Base-by-base conservation (phyloP, 2,329 filamentous ascomycete species). In the Neoscytalidium dimidiatum region DNA sequence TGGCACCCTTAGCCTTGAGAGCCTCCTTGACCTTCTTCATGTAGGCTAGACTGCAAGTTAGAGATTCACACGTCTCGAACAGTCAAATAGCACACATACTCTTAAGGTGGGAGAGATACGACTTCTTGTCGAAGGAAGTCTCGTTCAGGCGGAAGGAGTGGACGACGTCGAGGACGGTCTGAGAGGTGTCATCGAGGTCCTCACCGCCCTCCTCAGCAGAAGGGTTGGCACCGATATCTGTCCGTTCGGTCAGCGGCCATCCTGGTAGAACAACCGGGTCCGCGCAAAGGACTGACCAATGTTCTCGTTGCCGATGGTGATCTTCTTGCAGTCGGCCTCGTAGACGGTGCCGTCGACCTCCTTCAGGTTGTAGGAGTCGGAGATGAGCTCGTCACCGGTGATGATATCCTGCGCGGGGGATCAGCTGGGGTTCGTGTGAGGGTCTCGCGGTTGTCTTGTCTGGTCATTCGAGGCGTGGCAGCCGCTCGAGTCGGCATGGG, bases 311-410 rank as follows among this genome's bases (percentile, higher is more conserved):
- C 88, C 92, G 80, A 94, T 85, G 67, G 87, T 88, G 83, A 97
- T 93, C 88, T 94, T 96, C 78, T 86, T 84, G 83, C 94, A 97
- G 83, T 99, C 90, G 77, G 90, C 90, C 85, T 98, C 94, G 84
- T 91, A 98, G 74, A 91, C 88, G 72, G 91, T 84, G 71, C 87
- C 88, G 79, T 94, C 91, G 69, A 94, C 78, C 79, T 90, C 85
- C 84, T 92, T 92, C 78, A 96, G 81, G 73, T 93, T 85, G 84
- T 90, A 97, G 72, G 91, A 95, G 84, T 98, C 94, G 76, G 95
- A 96, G 88, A 98, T 89, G 80, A 99, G 87, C 90, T 99, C 95
- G 84, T 97, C 94, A 71, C 84, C 92, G 81, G 88, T 91, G 82
- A 97, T 79, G 74, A 95, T 83, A 79, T 99, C 95, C 95, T 99